Conservation (phyloP, 2,329 filamentous ascomycete species). For the Aspergillus brasiliensis region DNA sequence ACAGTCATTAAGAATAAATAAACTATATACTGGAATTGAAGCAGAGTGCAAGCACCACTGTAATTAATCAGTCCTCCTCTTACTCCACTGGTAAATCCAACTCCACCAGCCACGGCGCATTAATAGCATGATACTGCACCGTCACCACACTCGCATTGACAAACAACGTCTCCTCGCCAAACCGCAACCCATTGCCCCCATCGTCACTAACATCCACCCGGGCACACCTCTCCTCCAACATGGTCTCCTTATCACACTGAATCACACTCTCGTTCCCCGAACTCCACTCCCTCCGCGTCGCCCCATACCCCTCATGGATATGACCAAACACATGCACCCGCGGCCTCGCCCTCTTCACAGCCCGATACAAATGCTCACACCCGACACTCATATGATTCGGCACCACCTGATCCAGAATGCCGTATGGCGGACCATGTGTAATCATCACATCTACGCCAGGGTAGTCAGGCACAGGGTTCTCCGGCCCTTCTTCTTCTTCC, state of each 20-base stretch:
- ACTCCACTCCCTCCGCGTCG: slow-evolving; percentile 36
- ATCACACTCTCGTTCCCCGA: slow-evolving; percentile 21
- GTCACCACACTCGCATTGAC: slow-evolving; percentile 62
- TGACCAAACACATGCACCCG: slow-evolving; percentile 64
- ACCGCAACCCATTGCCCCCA: slow-evolving; percentile 34
- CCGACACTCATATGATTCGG: slow-evolving; percentile 48
- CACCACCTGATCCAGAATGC: slow-evolving; percentile 51
- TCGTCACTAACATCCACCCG: slow-evolving; percentile 38
- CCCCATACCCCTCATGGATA: slow-evolving; percentile 60
- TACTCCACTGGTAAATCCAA: slow-evolving; percentile 47
- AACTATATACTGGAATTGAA: too few species aligned
- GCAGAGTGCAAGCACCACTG: too few species aligned
- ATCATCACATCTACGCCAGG: slow-evolving; percentile 58
- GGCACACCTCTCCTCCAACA: slow-evolving; percentile 35
- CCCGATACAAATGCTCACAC: slow-evolving; percentile 57
- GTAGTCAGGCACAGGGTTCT: slow-evolving; percentile 46
- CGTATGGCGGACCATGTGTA: slow-evolving; percentile 62
- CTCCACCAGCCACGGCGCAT: slow-evolving; percentile 61
- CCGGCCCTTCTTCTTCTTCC: not conserved
- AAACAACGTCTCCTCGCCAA: slow-evolving; percentile 58
- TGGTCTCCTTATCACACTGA: slow-evolving; percentile 28
- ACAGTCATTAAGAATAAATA: too few species aligned
- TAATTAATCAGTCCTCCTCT: not conserved
- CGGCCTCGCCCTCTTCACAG: slow-evolving; percentile 54
- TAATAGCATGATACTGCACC: slow-evolving; percentile 49